Evolutionary conservation across 163 green algal genomes (phyloP).

Genomic region (Scenedesmus sp.): DNA sequence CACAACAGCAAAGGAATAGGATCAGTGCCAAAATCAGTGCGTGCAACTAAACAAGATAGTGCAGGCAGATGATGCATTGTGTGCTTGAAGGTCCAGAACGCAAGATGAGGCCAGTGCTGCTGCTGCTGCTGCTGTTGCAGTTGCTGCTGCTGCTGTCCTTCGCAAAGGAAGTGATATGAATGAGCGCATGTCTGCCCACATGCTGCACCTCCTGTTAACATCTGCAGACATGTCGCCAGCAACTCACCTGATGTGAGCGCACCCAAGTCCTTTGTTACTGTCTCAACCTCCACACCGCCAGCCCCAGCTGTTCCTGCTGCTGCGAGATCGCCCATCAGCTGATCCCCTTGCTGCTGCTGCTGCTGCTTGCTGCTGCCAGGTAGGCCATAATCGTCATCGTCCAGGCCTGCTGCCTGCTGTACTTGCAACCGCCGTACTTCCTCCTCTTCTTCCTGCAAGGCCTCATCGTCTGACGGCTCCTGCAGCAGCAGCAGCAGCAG

Average conservation of each 20-base stretch:
- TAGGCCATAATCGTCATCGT: conserved; percentile 81
- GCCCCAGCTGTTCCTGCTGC: conserved; percentile 37
- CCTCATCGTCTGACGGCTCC: conserved; percentile 82
- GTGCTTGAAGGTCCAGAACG: too few relatives aligned
- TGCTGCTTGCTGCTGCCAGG: conserved; percentile 55
- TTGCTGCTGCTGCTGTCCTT: too few relatives aligned
- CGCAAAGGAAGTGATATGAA: too few relatives aligned
- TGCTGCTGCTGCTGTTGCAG: too few relatives aligned
- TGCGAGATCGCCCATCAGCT: conserved; percentile 44
- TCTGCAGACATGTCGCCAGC: not conserved
- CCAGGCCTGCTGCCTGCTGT: conserved; percentile 71
- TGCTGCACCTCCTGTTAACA: not conserved
- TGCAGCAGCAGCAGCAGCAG: not conserved
- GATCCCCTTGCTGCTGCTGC: conserved; percentile 58
- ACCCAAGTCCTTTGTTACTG: conserved; percentile 66
- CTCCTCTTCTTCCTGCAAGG: conserved; percentile 83
- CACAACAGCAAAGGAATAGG: too few relatives aligned
- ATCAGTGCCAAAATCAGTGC: not conserved
- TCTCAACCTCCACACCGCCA: conserved; percentile 61
- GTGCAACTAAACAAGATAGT: too few relatives aligned
- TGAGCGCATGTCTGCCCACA: too few relatives aligned
- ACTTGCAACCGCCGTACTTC: conserved; percentile 86
- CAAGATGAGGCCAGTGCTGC: too few relatives aligned
- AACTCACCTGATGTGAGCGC: conserved; percentile 56
- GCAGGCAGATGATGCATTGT: too few relatives aligned